These are phyloP conservation scores for Cladobotryum protrusum DNA, from an alignment of 2,329 filamentous ascomycete species.

Conservation along the genomic window DNA sequence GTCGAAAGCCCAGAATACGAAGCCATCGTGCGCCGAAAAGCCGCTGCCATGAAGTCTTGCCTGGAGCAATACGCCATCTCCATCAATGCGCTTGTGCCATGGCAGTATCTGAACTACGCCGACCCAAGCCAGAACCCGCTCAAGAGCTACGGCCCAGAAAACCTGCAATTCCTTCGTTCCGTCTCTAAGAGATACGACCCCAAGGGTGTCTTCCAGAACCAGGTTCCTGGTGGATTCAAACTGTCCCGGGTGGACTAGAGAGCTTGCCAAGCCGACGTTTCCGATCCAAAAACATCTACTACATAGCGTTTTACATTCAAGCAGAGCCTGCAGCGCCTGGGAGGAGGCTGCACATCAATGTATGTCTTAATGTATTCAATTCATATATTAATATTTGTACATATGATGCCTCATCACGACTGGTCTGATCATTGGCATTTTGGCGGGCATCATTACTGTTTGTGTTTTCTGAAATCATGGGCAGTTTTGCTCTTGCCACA, in stretches of 20 bases:
- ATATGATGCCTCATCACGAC: too few relatives aligned
- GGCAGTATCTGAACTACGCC: conserved; percentile 10
- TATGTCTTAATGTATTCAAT: too few relatives aligned
- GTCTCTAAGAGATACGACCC: conserved; percentile 9
- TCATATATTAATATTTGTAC: too few relatives aligned
- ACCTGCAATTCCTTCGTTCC: neutral
- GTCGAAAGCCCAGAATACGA: neutral
- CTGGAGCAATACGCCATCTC: neutral
- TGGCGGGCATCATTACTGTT: too few relatives aligned
- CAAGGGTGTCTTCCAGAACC: conserved; percentile 7
- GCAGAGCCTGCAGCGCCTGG: too few relatives aligned
- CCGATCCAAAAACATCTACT: too few relatives aligned
- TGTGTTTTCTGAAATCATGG: too few relatives aligned
- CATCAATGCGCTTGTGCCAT: neutral
- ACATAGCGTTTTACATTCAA: too few relatives aligned
- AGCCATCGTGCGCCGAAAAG: neutral
- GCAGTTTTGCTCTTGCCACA: too few relatives aligned
- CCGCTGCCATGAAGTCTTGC: neutral
- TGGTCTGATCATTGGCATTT: too few relatives aligned
- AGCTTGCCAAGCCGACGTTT: too few relatives aligned
- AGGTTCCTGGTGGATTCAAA: conserved; percentile 1
- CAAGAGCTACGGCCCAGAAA: conserved; percentile 7
- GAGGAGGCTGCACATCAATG: too few relatives aligned
- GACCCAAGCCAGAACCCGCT: conserved; percentile 2
- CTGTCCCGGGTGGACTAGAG: neutral